Base-by-base conservation (phyloP, 1,284 basidiomycete species). In the Melampsora americana region DNA sequence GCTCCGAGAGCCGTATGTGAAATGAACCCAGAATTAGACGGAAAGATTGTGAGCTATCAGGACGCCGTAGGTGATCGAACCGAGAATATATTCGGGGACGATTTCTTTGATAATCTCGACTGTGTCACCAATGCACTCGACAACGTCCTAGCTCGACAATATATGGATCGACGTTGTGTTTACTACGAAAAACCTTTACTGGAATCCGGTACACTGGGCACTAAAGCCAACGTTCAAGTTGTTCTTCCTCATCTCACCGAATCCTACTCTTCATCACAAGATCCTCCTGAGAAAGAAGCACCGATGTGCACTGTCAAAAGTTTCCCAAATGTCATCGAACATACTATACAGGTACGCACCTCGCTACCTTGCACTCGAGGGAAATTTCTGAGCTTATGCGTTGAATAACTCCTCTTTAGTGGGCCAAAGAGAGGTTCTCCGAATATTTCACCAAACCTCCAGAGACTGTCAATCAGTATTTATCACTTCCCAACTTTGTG, bases 81-180 rank as follows among this genome's bases (percentile, higher is more conserved):
- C 44, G 96, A 99, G 32, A 64, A 91, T 80, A 85, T 94, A 62
- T 99, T 97, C 81, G 90, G 90, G 69, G 91, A 95, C 79, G 87
- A 87, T 32, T 98, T 99, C 86, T 99, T 98, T 82, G 88, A 87
- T 56, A 85, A 85, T 71, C 88, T 99, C 56, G 92, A 98, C 80
- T 93, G 93, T 77, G 94, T 99, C 5, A 99, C 96, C n/a, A 99
- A 99, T 83, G 96, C 97, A n/a, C 85, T 99, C 77, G 96, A 99
- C 85, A 99, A 99, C 79, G 90, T 99, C 77, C 88, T 91, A 85
- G 95, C 96, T 78, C 60, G 93, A 81, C 87, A 93, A 78, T 99
- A 99, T 85, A 98, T 99, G 95, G 96, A 99, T 83, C 90, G 95
- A 80, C 91, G 97, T 77, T 99, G 96, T 82, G 92, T 99, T 53